These are phyloP conservation scores for Hypoxylon subgilvum DNA, from an alignment of 495 filamentous ascomycete species.

Conservation along the genomic window DNA sequence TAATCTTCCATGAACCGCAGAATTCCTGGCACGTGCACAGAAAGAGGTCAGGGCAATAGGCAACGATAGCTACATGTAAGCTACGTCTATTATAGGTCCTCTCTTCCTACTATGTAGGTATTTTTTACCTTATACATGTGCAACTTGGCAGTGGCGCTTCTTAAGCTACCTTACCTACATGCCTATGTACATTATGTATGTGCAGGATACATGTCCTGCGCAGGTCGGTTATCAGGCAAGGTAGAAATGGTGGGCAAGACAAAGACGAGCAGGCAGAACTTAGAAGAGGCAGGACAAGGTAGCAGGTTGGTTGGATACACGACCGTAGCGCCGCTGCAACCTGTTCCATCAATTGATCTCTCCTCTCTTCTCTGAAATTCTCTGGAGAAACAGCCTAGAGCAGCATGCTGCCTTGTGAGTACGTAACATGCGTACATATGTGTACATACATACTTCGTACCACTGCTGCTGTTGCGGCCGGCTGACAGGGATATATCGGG, in stretches of 20 bases:
- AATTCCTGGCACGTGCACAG: slow-evolving; percentile 1
- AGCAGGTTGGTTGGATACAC: slow-evolving; percentile 15
- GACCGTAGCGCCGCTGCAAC: slow-evolving; percentile 27
- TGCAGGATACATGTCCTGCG: no score
- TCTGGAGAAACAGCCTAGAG: neutral
- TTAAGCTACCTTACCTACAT: slow-evolving; percentile 6
- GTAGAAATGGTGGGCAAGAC: no score
- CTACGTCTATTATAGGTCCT: no score
- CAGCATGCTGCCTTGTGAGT: neutral
- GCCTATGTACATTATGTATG: no score
- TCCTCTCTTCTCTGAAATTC: no score
- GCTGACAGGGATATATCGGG: neutral
- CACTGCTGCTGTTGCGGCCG: neutral
- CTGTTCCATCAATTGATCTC: slow-evolving; percentile 10
- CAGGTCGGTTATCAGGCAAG: no score
- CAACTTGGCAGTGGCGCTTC: slow-evolving; percentile 17
- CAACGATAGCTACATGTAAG: no score
- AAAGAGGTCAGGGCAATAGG: slow-evolving; percentile 3
- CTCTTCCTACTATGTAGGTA: no score
- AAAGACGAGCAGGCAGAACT: no score
- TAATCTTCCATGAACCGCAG: neutral
- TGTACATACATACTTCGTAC: no score
- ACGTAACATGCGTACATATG: neutral
- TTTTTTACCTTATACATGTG: no score
- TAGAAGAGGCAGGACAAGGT: no score